These are phyloP conservation scores for Skeletonema menzelii DNA, from an alignment of 108 stramenopile genomes.

Conservation along the genomic window DNA sequence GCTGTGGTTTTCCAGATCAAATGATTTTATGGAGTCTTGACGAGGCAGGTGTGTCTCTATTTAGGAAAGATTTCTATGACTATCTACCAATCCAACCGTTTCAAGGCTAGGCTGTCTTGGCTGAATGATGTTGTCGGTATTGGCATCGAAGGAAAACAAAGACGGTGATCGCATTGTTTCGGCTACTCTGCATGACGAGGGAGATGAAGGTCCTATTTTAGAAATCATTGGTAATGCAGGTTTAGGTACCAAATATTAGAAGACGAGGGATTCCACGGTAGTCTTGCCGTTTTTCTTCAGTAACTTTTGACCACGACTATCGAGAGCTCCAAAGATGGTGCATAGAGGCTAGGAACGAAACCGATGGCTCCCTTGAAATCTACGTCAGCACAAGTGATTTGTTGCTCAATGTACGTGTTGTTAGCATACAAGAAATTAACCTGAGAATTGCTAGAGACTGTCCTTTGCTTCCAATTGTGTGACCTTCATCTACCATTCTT, in stretches of 20 bases:
- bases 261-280: slow-evolving; percentile 34
- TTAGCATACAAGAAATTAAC: not conserved
- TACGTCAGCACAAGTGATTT: not conserved
- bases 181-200: slow-evolving; percentile 14
- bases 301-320: not conserved
- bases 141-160: slow-evolving; percentile 17
- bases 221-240: slow-evolving; percentile 23
- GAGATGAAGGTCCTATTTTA: slow-evolving; percentile 6
- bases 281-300: not conserved
- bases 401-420: not conserved
- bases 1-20: slow-evolving; percentile 22
- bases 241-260: slow-evolving; percentile 22
- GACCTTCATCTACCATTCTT: not conserved
- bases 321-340: not conserved
- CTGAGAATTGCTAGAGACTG: not conserved
- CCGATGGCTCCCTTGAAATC: not conserved
- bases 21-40: slow-evolving; percentile 29
- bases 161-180: slow-evolving; percentile 27
- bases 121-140: slow-evolving; percentile 24
- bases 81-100: not conserved
- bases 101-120: slow-evolving; percentile 7
- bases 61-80: slow-evolving; percentile 23
- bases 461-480: not conserved
- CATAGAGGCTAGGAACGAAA: not conserved
- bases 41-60: slow-evolving; percentile 31